phyloP scores from a whole-genome alignment of 2,329 filamentous ascomycete genomes.

The Ceratocystis diversiconidia region DNA sequence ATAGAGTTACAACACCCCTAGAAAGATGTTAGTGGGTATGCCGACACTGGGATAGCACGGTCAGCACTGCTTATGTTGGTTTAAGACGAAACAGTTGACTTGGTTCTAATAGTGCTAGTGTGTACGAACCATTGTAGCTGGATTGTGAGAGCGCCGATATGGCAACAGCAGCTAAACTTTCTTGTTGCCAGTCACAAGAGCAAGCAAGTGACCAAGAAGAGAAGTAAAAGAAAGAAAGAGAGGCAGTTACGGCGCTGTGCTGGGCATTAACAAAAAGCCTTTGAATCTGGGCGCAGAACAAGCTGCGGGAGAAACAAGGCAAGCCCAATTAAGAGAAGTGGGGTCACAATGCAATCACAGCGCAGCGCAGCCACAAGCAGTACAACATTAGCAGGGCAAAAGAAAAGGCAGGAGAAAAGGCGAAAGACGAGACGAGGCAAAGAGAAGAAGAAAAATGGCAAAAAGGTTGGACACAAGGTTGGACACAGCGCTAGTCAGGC shows the following conservation, averaged over 20 bases:
- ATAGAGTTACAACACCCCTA: constrained; percentile 9
- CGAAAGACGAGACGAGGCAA: background rate
- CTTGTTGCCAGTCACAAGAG: background rate
- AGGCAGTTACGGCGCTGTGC: background rate
- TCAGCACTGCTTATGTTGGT: background rate
- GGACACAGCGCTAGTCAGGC: too few relatives aligned
- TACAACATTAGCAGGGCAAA: background rate
- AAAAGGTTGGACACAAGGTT: too few relatives aligned
- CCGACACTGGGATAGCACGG: background rate
- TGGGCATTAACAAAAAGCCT: background rate
- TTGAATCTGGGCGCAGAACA: background rate
- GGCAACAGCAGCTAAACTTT: background rate
- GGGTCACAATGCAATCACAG: constrained; percentile 1
- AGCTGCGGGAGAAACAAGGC: background rate
- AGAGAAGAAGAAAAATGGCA: background rate
- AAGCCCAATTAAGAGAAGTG: background rate
- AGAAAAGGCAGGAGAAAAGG: too few relatives aligned
- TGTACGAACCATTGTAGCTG: background rate
- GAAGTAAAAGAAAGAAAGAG: background rate
- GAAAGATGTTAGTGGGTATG: background rate
- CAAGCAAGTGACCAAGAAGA: background rate
- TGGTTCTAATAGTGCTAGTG: background rate
- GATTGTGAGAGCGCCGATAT: background rate
- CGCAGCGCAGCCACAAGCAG: background rate
- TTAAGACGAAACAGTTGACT: background rate